These are phyloP conservation scores for Kluyveromyces lactis DNA, from an alignment of 805 yeast species.

Conservation along the genomic window DNA sequence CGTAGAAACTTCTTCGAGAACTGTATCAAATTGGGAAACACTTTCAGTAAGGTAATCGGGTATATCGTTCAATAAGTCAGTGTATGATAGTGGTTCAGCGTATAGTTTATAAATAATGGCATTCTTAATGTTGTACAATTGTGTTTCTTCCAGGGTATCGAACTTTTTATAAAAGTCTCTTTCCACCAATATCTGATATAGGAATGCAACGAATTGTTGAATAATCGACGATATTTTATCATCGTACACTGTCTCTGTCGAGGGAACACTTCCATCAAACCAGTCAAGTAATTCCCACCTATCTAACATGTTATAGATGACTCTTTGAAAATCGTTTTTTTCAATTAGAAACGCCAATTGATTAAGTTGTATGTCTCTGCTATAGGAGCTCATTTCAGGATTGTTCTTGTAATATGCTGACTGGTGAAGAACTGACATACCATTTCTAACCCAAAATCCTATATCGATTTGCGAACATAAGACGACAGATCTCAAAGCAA, in stretches of 20 bases:
- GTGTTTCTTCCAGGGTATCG: conserved; percentile 24
- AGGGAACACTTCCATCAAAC: conserved; percentile 32
- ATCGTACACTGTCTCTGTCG: conserved; percentile 39
- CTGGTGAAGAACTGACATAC: conserved; percentile 44
- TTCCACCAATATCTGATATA: conserved; percentile 64
- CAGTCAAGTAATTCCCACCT: conserved; percentile 53
- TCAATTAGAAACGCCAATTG: conserved; percentile 54
- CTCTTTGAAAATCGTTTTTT: conserved; percentile 41
- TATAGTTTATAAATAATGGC: conserved; percentile 44
- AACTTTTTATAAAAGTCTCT: conserved; percentile 50
- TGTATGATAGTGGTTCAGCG: conserved; percentile 45
- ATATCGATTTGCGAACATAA: conserved; percentile 51
- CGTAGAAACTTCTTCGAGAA: conserved; percentile 49
- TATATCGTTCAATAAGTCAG: conserved; percentile 34
- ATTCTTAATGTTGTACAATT: conserved; percentile 28
- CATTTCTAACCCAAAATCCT: conserved; percentile 73
- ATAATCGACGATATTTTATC: conserved; percentile 48
- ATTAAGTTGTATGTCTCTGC: conserved; percentile 64
- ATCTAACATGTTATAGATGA: conserved; percentile 48
- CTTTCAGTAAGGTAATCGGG: conserved; percentile 32
- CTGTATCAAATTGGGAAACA: conserved; percentile 36
- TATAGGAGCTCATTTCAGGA: conserved; percentile 45
- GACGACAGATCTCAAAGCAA: conserved; percentile 51
- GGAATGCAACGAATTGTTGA: conserved; percentile 69
- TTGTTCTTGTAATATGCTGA: conserved; percentile 42